Conservation (phyloP, 1,284 basidiomycete species). For the Cutaneotrichosporon spelunceum region DNA sequence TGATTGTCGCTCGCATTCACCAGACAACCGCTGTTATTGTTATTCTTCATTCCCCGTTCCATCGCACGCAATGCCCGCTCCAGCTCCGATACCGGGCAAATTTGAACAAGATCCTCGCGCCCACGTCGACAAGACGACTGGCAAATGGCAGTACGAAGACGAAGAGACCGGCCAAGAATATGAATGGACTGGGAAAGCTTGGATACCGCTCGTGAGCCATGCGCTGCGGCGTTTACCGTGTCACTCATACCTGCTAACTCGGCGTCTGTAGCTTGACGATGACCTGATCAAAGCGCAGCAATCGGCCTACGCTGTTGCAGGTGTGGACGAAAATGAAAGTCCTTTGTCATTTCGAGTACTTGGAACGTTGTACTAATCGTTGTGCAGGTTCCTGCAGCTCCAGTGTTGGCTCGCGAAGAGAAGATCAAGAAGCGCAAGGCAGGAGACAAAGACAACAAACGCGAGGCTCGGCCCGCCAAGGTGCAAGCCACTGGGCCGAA, state of each 20-base stretch:
- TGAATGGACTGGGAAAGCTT: constrained; percentile 75
- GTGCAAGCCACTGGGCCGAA: constrained; percentile 52
- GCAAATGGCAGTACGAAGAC: constrained; percentile 84
- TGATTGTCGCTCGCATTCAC: background rate
- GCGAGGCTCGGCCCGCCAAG: constrained; percentile 53
- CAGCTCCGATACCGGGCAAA: constrained; percentile 52
- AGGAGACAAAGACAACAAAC: constrained; percentile 46
- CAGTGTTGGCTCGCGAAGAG: constrained; percentile 66
- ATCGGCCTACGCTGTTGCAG: constrained; percentile 82
- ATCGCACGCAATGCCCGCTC: background rate
- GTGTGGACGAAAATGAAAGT: constrained; percentile 84
- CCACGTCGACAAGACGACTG: constrained; percentile 65
- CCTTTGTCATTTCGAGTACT: background rate
- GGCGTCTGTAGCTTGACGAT: constrained; percentile 64
- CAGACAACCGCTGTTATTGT: background rate
- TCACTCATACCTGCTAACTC: constrained; percentile 1
- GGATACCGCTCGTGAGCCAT: constrained; percentile 73
- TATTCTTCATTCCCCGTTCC: background rate
- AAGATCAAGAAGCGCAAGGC: constrained; percentile 61
- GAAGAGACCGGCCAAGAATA: constrained; percentile 75
- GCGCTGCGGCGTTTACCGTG: background rate
- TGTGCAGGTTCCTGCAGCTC: constrained; percentile 71
- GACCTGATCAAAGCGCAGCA: constrained; percentile 80
- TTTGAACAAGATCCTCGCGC: constrained; percentile 75
- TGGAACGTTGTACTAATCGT: background rate